Evolutionary conservation across 257 asterid genomes (phyloP), one percentile per base, ranked within the genome.

Genomic region (Solanum okadae): DNA sequence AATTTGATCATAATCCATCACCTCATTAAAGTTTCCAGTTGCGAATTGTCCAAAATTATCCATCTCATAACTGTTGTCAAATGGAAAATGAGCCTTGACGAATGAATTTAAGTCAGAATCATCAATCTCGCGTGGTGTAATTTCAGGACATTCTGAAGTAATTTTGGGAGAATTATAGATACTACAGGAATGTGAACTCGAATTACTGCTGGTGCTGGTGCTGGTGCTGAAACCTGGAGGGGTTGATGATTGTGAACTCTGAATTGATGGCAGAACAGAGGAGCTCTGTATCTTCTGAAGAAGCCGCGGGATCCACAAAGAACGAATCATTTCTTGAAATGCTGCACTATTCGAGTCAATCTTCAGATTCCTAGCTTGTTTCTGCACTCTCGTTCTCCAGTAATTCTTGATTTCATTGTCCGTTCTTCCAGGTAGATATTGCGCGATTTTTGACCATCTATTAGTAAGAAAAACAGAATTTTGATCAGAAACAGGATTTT

Each of bases 371-470:
- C 90, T 56, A 1, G 91, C 93, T 71, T 91, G 93, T 86, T 90
- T 91, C 34, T 90, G 92, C 16, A 90, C 92, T 31, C 92, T 88
- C 6, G 93, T 91, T 87, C 92, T 87, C 93, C 92, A 90, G 25
- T 88, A 91, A 10, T 91, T 91, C 88, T 91, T 91, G 83, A 90
- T 90, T 44, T 90, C 92, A 6, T 91, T 91, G n/a, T 91, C 93
- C 4, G 93, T 91, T 82, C 93, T 91, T 34, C 93, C 92, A 0
- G 91, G 93, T 16, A 91, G 89, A 71, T 85, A 71, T 52, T 90
- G 92, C 0, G 92, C 93, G n/a, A 90, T 91, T 77, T 87, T 90
- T 14, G 93, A 89, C 93, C 93, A 91, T 85, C 93, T 91, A 52
- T 4, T 10, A 73, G 38, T 71, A 29, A 31, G 6, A 42, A 16